Percentiles rank a stretch among this genome's conserved stretches.
Evolutionary conservation across 2,329 filamentous ascomycete genomes (phyloP).

Genomic region (Metarhizium sp.): DNA sequence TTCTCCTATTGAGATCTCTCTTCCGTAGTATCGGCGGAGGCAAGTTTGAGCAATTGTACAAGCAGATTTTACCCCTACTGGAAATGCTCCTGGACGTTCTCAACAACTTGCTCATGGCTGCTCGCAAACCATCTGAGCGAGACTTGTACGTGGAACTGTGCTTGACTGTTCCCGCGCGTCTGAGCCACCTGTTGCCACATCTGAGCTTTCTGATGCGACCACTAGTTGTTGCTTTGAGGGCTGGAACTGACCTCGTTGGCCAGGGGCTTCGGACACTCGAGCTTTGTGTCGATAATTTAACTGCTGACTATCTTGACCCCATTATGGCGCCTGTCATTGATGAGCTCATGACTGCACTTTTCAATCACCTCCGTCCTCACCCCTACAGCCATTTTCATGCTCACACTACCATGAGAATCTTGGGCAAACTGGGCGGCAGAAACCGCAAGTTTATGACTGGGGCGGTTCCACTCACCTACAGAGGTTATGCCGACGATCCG

Average conservation of each 20-base stretch:
- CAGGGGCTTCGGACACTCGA: slow-evolving; percentile 91
- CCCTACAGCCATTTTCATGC: slow-evolving; percentile 97
- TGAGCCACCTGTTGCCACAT: slow-evolving; percentile 92
- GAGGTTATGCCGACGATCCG: slow-evolving; percentile 77
- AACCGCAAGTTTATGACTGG: slow-evolving; percentile 94
- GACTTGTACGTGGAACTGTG: slow-evolving; percentile 97
- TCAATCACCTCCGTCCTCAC: slow-evolving; percentile 87
- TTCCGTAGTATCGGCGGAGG: slow-evolving; percentile 96
- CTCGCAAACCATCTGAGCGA: slow-evolving; percentile 79
- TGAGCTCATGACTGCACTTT: slow-evolving; percentile 94
- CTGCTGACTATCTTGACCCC: slow-evolving; percentile 92
- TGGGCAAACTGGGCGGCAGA: slow-evolving; percentile 90
- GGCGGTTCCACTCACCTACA: slow-evolving; percentile 73
- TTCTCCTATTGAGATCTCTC: slow-evolving; percentile 79
- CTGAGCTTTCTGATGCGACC: slow-evolving; percentile 95
- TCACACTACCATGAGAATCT: slow-evolving; percentile 93
- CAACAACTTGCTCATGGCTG: slow-evolving; percentile 86
- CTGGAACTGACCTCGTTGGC: slow-evolving; percentile 86
- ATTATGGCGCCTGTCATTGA: slow-evolving; percentile 99
- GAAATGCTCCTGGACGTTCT: slow-evolving; percentile 97
- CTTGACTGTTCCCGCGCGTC: slow-evolving; percentile 83
- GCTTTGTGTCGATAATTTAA: slow-evolving; percentile 95
- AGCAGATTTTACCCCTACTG: slow-evolving; percentile 88
- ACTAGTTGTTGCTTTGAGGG: slow-evolving; percentile 86
- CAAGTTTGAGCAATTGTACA: slow-evolving; percentile 95